Percentiles rank a stretch among this genome's conserved stretches.
phyloP scores from a whole-genome alignment of 352 stramenopile species.

The Blastocystis sp. region DNA sequence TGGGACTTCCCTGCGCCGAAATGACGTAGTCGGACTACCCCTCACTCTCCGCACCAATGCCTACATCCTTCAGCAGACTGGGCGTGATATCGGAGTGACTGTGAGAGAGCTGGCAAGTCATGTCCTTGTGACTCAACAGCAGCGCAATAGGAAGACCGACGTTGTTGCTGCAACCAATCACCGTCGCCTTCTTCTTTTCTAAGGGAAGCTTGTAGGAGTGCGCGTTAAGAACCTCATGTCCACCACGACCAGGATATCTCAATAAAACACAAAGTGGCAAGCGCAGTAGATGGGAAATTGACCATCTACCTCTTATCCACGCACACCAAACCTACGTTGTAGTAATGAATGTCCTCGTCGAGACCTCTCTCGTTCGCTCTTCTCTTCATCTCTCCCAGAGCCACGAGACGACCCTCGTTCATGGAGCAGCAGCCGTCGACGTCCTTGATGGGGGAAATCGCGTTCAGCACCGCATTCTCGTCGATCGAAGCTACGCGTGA shows the following conservation, averaged over 20 bases:
- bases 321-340: constrained; percentile 24
- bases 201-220: constrained; percentile 62
- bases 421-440: constrained; percentile 62
- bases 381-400: constrained; percentile 44
- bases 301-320: constrained; percentile 17
- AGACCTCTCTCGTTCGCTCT: constrained; percentile 13
- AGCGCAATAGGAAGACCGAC: constrained; percentile 63
- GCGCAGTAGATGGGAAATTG: constrained; percentile 61
- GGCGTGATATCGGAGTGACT: not conserved
- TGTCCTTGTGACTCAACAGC: constrained; percentile 61
- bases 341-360: constrained; percentile 64
- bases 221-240: not conserved
- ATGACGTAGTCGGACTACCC: constrained; percentile 68
- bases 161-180: constrained; percentile 59
- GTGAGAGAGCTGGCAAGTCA: constrained; percentile 43
- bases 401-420: constrained; percentile 68
- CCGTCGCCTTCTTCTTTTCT: constrained; percentile 64
- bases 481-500: constrained; percentile 51
- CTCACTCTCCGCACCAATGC: not conserved
- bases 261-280: constrained; percentile 64
- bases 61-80: constrained; percentile 44
- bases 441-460: constrained; percentile 68
- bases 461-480: constrained; percentile 31
- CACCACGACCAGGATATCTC: not conserved
- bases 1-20: constrained; percentile 27